phyloP scores from a whole-genome alignment of 2,329 filamentous ascomycete genomes.

The Sphaerostilbella broomeana region DNA sequence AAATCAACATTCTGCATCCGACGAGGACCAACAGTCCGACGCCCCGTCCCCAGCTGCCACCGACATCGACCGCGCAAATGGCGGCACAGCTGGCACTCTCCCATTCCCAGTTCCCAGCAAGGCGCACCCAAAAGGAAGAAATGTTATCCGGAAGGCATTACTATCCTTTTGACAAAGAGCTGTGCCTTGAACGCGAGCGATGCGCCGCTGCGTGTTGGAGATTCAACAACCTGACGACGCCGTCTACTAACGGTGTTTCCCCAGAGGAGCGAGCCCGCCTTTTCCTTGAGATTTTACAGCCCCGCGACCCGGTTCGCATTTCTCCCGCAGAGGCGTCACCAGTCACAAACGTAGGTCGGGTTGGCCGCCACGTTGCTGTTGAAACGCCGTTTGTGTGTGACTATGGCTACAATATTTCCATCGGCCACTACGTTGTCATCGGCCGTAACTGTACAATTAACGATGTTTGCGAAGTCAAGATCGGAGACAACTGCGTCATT shows the following conservation, averaged over 20 bases:
- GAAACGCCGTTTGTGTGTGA: slow-evolving; percentile 89
- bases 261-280: slow-evolving; percentile 60
- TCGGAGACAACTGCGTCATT: slow-evolving; percentile 71
- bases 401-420: slow-evolving; percentile 89
- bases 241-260: slow-evolving; percentile 66
- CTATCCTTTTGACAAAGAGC: slow-evolving; percentile 68
- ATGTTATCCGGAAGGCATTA: slow-evolving; percentile 81
- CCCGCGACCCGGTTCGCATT: slow-evolving; percentile 48
- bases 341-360: slow-evolving; percentile 49
- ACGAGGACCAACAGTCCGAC: slow-evolving; percentile 44
- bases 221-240: slow-evolving; percentile 74
- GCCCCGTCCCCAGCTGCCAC: slow-evolving; percentile 31
- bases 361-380: slow-evolving; percentile 71
- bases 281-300: slow-evolving; percentile 66
- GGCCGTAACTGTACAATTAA: slow-evolving; percentile 78
- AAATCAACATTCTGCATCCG: slow-evolving; percentile 50
- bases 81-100: slow-evolving; percentile 55
- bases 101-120: slow-evolving; percentile 43
- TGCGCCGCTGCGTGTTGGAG: slow-evolving; percentile 76
- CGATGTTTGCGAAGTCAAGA: slow-evolving; percentile 75
- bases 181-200: slow-evolving; percentile 76
- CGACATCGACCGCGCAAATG: slow-evolving; percentile 42
- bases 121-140: slow-evolving; percentile 73
- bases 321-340: slow-evolving; percentile 49
- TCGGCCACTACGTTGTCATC: slow-evolving; percentile 79